Conservation (phyloP, 2,329 filamentous ascomycete species). For the Lachnellula cervina region DNA sequence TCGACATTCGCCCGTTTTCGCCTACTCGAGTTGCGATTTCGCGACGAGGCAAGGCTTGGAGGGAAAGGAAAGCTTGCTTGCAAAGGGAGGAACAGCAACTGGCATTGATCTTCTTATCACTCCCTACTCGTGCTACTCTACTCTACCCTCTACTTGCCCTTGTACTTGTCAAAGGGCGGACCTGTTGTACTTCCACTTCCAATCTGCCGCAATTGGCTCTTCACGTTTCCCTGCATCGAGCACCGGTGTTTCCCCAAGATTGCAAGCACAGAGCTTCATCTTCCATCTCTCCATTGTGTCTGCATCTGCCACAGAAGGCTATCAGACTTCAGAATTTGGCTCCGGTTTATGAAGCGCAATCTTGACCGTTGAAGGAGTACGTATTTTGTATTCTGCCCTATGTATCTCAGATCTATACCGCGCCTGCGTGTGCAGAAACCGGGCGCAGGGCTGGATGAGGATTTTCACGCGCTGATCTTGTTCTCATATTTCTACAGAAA, state of each 20-base stretch:
- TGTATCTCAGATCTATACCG: slow-evolving; percentile 26
- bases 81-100: not conserved
- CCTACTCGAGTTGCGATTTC: not conserved
- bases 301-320: slow-evolving; percentile 31
- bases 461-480: slow-evolving; percentile 32
- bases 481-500: slow-evolving; percentile 28
- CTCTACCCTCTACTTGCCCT: slow-evolving; percentile 5
- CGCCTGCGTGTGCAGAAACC: slow-evolving; percentile 12
- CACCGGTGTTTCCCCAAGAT: slow-evolving; percentile 31
- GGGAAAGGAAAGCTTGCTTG: not conserved
- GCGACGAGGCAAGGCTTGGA: slow-evolving; percentile 2
- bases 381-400: slow-evolving; percentile 35
- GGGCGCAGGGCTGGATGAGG: slow-evolving; percentile 8
- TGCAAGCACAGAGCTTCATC: slow-evolving; percentile 63
- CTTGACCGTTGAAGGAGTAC: slow-evolving; percentile 31
- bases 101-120: slow-evolving; percentile 7
- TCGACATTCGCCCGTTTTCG: not conserved
- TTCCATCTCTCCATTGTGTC: slow-evolving; percentile 42
- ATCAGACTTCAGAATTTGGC: slow-evolving; percentile 31
- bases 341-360: slow-evolving; percentile 26
- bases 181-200: slow-evolving; percentile 18
- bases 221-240: slow-evolving; percentile 24
- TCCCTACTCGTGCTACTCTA: too few relatives aligned
- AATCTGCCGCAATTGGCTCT: slow-evolving; percentile 11
- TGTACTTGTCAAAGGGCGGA: slow-evolving; percentile 21